A percentile compares a stretch with the other conserved stretches of the same genome.
Evolutionary conservation across 2,329 filamentous ascomycete species (phyloP).

Genomic region (Colletotrichum godetiae): DNA sequence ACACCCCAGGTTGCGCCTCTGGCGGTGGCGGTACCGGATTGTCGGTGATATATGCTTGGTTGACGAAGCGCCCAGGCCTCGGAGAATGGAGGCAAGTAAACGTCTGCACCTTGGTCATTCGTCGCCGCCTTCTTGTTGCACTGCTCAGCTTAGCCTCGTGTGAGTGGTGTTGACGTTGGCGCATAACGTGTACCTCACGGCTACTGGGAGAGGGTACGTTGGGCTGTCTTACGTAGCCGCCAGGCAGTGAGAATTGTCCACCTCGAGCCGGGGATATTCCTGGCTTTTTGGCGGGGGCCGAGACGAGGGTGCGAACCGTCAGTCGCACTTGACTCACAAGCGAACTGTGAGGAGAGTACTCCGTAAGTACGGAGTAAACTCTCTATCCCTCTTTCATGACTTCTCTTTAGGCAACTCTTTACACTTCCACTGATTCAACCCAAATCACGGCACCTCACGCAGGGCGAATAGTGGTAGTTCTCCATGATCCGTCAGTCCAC

Average conservation of each 20-base stretch:
- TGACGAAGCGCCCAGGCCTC: constrained; percentile 23
- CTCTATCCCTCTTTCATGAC: not conserved
- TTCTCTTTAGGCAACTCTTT: not conserved
- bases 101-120: not conserved
- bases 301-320: not conserved
- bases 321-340: constrained; percentile 11
- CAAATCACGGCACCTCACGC: no score
- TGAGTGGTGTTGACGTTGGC: constrained; percentile 33
- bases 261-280: constrained; percentile 12
- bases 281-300: constrained; percentile 17
- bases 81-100: constrained; percentile 18
- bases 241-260: constrained; percentile 26
- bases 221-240: constrained; percentile 28
- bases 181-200: constrained; percentile 17
- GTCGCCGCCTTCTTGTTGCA: not conserved
- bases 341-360: no score
- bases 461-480: not conserved
- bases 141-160: not conserved
- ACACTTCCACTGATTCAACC: not conserved
- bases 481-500: not conserved
- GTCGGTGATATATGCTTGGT: constrained; percentile 21
- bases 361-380: no score
- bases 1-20: not conserved
- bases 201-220: constrained; percentile 4
- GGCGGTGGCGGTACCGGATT: not conserved